Evolutionary conservation across 306 rosid species (phyloP), one percentile per base, ranked within the genome.

Genomic region (Crotalaria pallida): DNA sequence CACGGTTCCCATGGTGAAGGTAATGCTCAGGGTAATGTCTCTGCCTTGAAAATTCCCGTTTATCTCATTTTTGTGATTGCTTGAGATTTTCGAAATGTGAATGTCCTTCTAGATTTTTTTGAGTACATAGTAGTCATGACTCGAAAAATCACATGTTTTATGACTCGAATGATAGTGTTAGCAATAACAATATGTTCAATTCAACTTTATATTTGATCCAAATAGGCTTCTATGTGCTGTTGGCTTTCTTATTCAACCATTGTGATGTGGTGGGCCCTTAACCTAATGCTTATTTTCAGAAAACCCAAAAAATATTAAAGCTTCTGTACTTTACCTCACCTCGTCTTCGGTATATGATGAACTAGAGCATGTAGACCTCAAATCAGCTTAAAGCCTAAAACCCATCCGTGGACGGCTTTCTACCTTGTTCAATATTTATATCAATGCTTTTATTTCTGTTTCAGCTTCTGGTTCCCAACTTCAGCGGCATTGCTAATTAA

Each of bases 1-100:
- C 67, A 62, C 27, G 63, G 53, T 24, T 67, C 58, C 70, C 84
- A 77, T 11, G 82, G 36, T 41, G 74, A 78, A 78, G 88, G 80
- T 80, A 81, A 81, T 56, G 80, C 75, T 74, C 71, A 58, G 0
- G 65, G 48, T 63, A 38, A 41, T 13, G 19, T 10, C 33, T 7
- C 45, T 7, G 21, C 21, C 63, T 51, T 17, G 43, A n/a, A 4
- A 40, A 21, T 59, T 43, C 44, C 55, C n/a, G 40, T 38, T 19
- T 58, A 45, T n/a, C 23, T 10, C 41, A 22, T 47, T 59, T 59
- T 5, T 68, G 17, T 58, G 15, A 11, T 55, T 41, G 27, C 8
- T 55, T 40, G 0, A 23, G 55, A 24, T 41, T 24, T 26, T 56
- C 18, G n/a, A n/a, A n/a, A n/a, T 34, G 21, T 21, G 17, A 59